Evolutionary conservation across 352 stramenopile species (phyloP), one percentile per base, ranked within the genome.

Genomic region (Pythium sp.): DNA sequence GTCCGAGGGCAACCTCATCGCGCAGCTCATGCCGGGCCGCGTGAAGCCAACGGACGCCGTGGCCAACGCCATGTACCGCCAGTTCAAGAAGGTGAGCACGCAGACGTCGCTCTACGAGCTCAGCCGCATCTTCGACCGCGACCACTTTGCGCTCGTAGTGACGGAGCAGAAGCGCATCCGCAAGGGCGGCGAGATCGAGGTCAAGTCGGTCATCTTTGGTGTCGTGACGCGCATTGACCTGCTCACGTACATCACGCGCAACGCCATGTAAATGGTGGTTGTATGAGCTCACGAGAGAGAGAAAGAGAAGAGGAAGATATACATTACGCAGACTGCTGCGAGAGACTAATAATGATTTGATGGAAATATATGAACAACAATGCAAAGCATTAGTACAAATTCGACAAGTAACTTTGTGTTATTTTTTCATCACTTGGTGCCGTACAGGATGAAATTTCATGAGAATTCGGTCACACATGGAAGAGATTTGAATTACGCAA

Each of bases 221-320:
- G 93, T 99, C 58, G 95, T 98, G 36, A 98, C 94, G 63, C 80
- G 96, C 26, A 98, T 99, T 78, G 96, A 99, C 77, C 78, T 99
- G 64, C 82, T 99, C 68, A 97, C 98, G 74, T 98, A 94, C 82
- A 97, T 98, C 74, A 94, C 91, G 56, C 64, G 64, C 64, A 59
- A 70, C 64, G 32, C 64, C 14, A 47, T 58, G 6, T 70, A 61
- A 56, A 26, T 14, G 1, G 9, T 46, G 5, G 9, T 15, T 9
- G 7, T 46, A 12, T 41, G 9, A 80, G 15, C 9, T 46, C 18
- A 11, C 3, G 5, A 28, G 36, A 22, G 24, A 5, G 32, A 54
- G 22, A 54, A 26, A 64, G 18, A 41, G 58, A 26, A 8, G 14
- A 64, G 38, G 28, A 51, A 26, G 34, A 30, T 58, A 63, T 63